Conservation (phyloP, 129 eudicot genomes). For the Flaveria ramosissima region DNA sequence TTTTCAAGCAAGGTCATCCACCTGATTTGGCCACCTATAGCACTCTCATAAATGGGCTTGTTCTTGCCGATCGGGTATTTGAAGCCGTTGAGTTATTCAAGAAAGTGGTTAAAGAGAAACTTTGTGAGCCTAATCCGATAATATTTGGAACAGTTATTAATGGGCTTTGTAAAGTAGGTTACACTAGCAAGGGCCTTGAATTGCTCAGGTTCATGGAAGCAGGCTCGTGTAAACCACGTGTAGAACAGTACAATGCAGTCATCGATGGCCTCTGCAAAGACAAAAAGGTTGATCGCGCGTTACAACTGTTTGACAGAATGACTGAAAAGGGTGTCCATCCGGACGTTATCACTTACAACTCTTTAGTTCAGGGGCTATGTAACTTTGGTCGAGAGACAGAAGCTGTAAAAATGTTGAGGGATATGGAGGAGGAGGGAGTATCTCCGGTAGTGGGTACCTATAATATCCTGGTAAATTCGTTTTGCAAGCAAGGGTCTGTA, state of each 20-base stretch:
- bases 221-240: constrained; percentile 29
- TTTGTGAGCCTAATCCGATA: constrained; percentile 30
- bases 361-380: constrained; percentile 45
- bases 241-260: constrained; percentile 18
- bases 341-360: constrained; percentile 37
- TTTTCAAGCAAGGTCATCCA: constrained; percentile 44
- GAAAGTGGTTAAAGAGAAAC: constrained; percentile 22
- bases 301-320: constrained; percentile 35
- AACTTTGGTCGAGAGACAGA: constrained; percentile 30
- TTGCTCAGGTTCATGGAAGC: constrained; percentile 37
- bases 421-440: constrained; percentile 35
- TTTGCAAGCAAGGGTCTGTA: constrained; percentile 33
- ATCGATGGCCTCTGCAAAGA: constrained; percentile 44
- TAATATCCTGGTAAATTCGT: constrained; percentile 30
- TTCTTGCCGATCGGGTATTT: constrained; percentile 22
- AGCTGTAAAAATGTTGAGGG: constrained; percentile 23
- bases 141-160: constrained; percentile 37
- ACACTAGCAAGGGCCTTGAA: constrained; percentile 36
- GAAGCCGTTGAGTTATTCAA: constrained; percentile 42
- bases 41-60: constrained; percentile 46
- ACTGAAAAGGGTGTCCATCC: constrained; percentile 35
- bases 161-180: constrained; percentile 43
- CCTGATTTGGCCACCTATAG: constrained; percentile 33
- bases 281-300: constrained; percentile 35
- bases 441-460: constrained; percentile 6